Base-by-base conservation (phyloP, 2,329 filamentous ascomycete genomes). In the Conoideocrella luteorostrata region DNA sequence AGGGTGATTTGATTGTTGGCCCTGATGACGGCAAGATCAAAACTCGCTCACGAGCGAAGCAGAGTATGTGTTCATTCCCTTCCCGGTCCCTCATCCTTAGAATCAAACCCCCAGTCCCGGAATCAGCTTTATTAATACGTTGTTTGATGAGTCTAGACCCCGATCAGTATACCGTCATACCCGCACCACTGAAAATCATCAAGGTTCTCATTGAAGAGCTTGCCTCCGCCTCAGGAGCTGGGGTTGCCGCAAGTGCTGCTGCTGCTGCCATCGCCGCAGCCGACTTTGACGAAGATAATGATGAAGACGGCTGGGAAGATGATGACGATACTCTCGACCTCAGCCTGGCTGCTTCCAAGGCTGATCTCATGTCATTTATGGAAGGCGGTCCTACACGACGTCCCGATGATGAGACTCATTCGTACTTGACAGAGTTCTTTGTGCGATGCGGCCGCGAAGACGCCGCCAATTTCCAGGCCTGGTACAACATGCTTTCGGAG, bases 121-220 rank as follows among this genome's bases (percentile, higher is more conserved):
- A 38, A 33, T 15, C 9, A 7, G 9, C 18, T 15, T 44, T 20
- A n/a, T 36, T 47, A 26, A 47, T 37, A 24, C 15, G n/a, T n/a
- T 20, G 1, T 10, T 7, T 20, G n/a, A 22, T 17, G 23, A 7
- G 21, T 23, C 30, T 26, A 86, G 82, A 91, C 60, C 93, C 93
- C 13, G 90, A 96, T 60, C 83, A 85, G 61, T 97, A 84, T 69
- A 96, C 89, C 5, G 80, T 86, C 47, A 81, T 98, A 46, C 80
- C 90, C 0, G 90, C 90, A 0, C 83, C 88, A 2, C 76, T 98
- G 58, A 98, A 98, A 70, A 96, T 98, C 48, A 70, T 97, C 65
- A 98, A 98, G 71, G 84, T 97, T 4, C 78, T 98, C 7, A 84
- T 97, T 37, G 88, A 95, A 59, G 93, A 98, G 67, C 78, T 98